Base-by-base conservation (phyloP, 768 basidiomycete genomes). In the Tephrocybe sp. region DNA sequence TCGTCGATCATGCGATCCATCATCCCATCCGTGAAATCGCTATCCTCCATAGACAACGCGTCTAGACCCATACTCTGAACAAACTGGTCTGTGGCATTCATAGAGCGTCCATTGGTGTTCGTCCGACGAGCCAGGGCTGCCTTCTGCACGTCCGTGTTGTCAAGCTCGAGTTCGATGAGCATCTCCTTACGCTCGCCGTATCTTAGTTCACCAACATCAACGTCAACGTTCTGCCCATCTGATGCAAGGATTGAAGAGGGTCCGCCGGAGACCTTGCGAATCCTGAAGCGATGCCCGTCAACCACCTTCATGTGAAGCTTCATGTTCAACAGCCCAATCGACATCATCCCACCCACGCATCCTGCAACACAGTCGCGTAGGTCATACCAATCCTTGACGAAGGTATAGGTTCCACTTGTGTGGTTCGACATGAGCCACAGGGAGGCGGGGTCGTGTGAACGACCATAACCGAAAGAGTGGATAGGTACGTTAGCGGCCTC, bases 361-460 rank as follows among this genome's bases (percentile, higher is more conserved):
- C 97, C 97, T 5, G 95, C 92, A 26, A 99, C 78, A 54, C 93
- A 89, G 60, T 89, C 86, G 19, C 91, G 85, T 25, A 98, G 83
- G 66, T 98, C 92, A 65, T 98, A 95, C 89, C 95, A 98, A 64
- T 97, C 96, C 69, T 90, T 91, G 53, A 98, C 93, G 60, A 97
- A 99, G 4, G 95, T 98, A 71, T 98, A 98, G 24, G 94, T 97
- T 21, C 97, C 97, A 55, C 84, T 84, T 2, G 97, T 98, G 66
- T 98, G 94, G 67, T 98, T 98, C 9, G 95, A 98, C 80, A 99
- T 95, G 38, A 98, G 84, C 97, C 97, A 98, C 27, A 99, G 80
- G 6, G 94, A 96, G 12, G 92, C 92, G 15, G 97, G 97, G 66
- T 98, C 97, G 64, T 98, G 97, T 13, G 92, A 90, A 51, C 92